phyloP scores from a whole-genome alignment of 2,329 filamentous ascomycete genomes.

The Colletotrichum somersetense region DNA sequence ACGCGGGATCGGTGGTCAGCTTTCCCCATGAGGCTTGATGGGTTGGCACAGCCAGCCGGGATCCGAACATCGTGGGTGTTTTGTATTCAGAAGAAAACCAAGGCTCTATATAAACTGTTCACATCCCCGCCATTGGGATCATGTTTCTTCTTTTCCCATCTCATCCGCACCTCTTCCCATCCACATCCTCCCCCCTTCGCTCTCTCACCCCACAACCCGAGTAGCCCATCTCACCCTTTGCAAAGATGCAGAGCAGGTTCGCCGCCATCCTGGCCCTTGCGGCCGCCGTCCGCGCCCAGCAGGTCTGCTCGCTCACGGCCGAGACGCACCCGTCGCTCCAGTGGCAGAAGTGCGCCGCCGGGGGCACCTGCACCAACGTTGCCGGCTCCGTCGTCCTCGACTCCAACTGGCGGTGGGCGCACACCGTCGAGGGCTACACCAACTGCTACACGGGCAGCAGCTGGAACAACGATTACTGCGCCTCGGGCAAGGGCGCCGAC shows the following conservation, averaged over 20 bases:
- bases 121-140: not conserved
- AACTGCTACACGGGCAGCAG: constrained; percentile 70
- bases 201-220: constrained; percentile 9
- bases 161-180: constrained; percentile 9
- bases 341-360: constrained; percentile 65
- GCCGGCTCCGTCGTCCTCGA: constrained; percentile 67
- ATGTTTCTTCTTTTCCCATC: not conserved
- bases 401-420: constrained; percentile 73
- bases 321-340: constrained; percentile 67
- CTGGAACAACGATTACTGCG: constrained; percentile 55
- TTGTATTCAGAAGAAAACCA: not conserved
- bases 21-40: not conserved
- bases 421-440: constrained; percentile 58
- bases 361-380: constrained; percentile 63
- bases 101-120: constrained; percentile 28
- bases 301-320: constrained; percentile 60
- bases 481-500: constrained; percentile 53
- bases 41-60: not conserved
- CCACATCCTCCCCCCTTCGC: constrained; percentile 4
- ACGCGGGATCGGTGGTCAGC: not conserved
- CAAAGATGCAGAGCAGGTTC: constrained; percentile 48
- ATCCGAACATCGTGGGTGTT: not conserved
- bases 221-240: constrained; percentile 34
- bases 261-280: constrained; percentile 56
- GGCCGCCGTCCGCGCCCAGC: constrained; percentile 61